phyloP scores from a whole-genome alignment of 2,329 filamentous ascomycete species.

The Neospermospora avenae region DNA sequence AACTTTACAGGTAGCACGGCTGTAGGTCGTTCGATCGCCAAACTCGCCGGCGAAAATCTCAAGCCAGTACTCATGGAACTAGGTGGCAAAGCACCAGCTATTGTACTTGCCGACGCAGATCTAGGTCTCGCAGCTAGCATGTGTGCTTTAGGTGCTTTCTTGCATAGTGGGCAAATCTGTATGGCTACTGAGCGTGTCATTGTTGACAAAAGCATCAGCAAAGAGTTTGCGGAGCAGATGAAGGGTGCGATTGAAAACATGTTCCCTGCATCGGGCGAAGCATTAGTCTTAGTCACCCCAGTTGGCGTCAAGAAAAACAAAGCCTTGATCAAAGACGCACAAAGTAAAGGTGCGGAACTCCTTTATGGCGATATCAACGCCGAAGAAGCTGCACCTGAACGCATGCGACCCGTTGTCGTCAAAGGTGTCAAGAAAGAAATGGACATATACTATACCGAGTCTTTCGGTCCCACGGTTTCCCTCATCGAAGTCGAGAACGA shows the following conservation, averaged over 20 bases:
- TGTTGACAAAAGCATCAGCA: slow-evolving; percentile 48
- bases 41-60: slow-evolving; percentile 65
- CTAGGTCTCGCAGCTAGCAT: slow-evolving; percentile 66
- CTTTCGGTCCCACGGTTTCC: slow-evolving; percentile 72
- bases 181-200: slow-evolving; percentile 79
- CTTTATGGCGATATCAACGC: slow-evolving; percentile 39
- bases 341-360: slow-evolving; percentile 60
- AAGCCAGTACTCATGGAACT: slow-evolving; percentile 81
- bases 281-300: slow-evolving; percentile 62
- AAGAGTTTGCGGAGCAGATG: slow-evolving; percentile 42
- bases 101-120: slow-evolving; percentile 79
- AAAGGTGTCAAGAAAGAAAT: slow-evolving; percentile 65
- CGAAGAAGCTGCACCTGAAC: slow-evolving; percentile 37
- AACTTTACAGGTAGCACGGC: slow-evolving; percentile 80
- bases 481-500: slow-evolving; percentile 64
- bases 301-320: slow-evolving; percentile 64
- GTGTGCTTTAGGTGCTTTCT: slow-evolving; percentile 67
- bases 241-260: slow-evolving; percentile 39
- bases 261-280: slow-evolving; percentile 56
- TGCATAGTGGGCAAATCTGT: slow-evolving; percentile 77
- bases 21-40: slow-evolving; percentile 71
- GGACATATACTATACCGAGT: slow-evolving; percentile 73
- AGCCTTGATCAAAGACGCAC: slow-evolving; percentile 63
- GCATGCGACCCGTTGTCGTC: slow-evolving; percentile 66
- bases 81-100: slow-evolving; percentile 76